These are phyloP conservation scores for Dactylellina sp. DNA, from an alignment of 2,329 filamentous ascomycete species.

Conservation along the genomic window DNA sequence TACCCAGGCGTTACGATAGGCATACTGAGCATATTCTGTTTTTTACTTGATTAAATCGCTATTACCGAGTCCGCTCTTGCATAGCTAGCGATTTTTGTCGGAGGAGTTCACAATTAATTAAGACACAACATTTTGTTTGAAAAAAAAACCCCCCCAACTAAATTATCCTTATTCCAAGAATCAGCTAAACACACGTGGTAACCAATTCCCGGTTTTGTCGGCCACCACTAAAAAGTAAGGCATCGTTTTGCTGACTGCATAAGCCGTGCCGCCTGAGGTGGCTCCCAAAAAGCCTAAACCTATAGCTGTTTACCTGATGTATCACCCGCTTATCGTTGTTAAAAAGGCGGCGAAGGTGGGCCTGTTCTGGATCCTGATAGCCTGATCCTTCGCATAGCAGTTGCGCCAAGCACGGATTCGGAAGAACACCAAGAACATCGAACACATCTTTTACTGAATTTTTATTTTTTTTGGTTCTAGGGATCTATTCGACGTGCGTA, in stretches of 20 bases:
- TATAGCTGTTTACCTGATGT: neutral
- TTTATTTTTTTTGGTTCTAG: neutral
- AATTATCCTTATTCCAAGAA: neutral
- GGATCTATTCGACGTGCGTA: no score
- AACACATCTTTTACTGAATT: neutral
- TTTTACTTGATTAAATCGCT: neutral
- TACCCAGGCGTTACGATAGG: conserved; percentile 43
- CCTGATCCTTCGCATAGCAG: conserved; percentile 50
- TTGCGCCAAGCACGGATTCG: conserved; percentile 16
- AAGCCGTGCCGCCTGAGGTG: conserved; percentile 26
- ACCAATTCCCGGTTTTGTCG: neutral
- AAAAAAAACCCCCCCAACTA: neutral
- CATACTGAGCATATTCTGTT: conserved; percentile 13
- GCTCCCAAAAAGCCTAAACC: conserved; percentile 2
- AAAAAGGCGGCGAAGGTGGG: neutral
- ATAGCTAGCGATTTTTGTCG: conserved; percentile 44
- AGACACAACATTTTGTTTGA: conserved; percentile 16
- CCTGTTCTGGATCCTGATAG: conserved; percentile 45
- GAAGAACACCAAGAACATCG: conserved; percentile 17
- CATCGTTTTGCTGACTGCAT: conserved; percentile 48
- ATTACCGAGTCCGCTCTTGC: conserved; percentile 17
- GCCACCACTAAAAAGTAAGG: conserved; percentile 8
- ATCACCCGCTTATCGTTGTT: conserved; percentile 25
- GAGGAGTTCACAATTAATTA: conserved; percentile 25
- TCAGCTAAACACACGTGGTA: neutral